Conservation (phyloP, 129 eudicot species). For the Tanacetum coccineum region DNA sequence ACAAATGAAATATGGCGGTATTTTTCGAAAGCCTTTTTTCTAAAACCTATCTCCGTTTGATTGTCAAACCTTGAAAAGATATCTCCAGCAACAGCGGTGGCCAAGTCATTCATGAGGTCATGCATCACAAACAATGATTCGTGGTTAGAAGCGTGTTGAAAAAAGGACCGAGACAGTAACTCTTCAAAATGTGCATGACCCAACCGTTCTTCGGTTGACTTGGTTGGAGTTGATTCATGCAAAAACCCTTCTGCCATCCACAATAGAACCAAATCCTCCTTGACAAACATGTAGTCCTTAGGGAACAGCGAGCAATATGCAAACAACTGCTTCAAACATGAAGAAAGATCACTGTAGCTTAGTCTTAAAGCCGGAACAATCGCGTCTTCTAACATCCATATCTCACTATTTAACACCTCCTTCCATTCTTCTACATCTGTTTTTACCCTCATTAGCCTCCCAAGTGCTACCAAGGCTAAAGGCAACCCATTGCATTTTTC, state of each 20-base stretch:
- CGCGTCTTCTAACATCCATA: background rate
- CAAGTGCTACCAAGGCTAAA: background rate
- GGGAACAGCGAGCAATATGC: slow-evolving; percentile 18
- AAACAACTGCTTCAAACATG: slow-evolving; percentile 12
- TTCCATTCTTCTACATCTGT: background rate
- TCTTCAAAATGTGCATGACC: too few species aligned
- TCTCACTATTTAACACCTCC: slow-evolving; percentile 3
- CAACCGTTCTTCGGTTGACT: too few species aligned
- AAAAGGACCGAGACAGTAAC: too few species aligned
- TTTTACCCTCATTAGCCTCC: background rate
- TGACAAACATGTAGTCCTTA: slow-evolving; percentile 2
- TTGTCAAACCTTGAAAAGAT: too few species aligned
- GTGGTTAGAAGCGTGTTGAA: too few species aligned
- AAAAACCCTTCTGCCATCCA: slow-evolving; percentile 20
- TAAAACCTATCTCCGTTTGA: too few species aligned
- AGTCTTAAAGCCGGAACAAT: slow-evolving; percentile 7
- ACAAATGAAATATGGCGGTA: too few species aligned
- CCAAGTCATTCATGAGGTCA: too few species aligned
- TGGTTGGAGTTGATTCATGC: background rate
- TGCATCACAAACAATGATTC: too few species aligned
- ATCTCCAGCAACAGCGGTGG: too few species aligned
- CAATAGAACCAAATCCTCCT: background rate
- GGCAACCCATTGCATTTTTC: slow-evolving; percentile 9
- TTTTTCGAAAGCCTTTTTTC: too few species aligned
- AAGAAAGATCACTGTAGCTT: background rate